Evolutionary conservation across 345 rosid genomes (phyloP), one percentile per base, ranked within the genome.

Genomic region (Eutrema heterophyllum): DNA sequence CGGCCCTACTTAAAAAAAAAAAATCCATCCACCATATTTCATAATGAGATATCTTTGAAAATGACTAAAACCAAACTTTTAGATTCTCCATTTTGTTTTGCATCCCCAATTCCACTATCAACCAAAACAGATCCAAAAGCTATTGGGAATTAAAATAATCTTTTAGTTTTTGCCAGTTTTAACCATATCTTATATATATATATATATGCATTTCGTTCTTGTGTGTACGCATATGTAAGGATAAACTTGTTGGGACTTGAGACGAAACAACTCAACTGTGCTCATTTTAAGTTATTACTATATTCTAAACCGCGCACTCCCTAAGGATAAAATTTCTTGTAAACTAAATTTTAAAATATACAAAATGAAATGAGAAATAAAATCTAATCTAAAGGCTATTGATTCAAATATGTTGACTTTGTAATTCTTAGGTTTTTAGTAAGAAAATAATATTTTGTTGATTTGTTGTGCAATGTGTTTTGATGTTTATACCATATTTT

Each of bases 1-100:
- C 43, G 66, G 48, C 14, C 6, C 3, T 48, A 9, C 24, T 21
- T 29, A 1, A 10, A 33, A 7, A 1, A 10, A 33, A 7, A 46
- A 6, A 4, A 32, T 46, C 38, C 6, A 57, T 24, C 44, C 26
- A 58, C 2, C 50, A 2, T 9, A 35, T 11, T 16, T 60, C 49
- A 46, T 7, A 7, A 21, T 21, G 54, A 24, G 14, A 4, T 49
- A 49, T 50, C 30, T 50, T 24, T 48, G 67, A 59, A 48, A 70
- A 46, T 27, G 74, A 70, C 67, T 24, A 36, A 18, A 57, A 69
- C 65, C 73, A 57, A 69, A 69, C 65, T 69, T 27, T 44, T 18
- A 56, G 64, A 69, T 69, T 69, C 65, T 56, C 18, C 18, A 14
- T 5, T 32, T 56, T 44, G 45, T 69, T 32, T 33, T 56, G 45